These are phyloP conservation scores for Cytospora mali DNA, from an alignment of 2,329 filamentous ascomycete genomes.

Conservation along the genomic window DNA sequence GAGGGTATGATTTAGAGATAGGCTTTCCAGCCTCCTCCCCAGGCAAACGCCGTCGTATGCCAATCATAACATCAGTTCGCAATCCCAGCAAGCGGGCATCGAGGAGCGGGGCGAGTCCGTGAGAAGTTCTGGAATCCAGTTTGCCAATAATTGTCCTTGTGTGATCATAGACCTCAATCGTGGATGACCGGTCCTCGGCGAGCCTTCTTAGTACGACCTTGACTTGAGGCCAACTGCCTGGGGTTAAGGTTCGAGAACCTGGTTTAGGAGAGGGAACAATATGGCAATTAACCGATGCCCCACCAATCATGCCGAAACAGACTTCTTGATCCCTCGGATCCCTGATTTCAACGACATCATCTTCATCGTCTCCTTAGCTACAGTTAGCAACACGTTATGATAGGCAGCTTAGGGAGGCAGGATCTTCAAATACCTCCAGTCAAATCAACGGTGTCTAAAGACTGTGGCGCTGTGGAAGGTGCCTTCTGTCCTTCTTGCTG, in stretches of 20 bases:
- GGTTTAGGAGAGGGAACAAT: slow-evolving; percentile 71
- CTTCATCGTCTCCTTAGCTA: slow-evolving; percentile 52
- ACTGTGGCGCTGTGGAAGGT: slow-evolving; percentile 32
- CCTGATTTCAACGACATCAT: slow-evolving; percentile 59
- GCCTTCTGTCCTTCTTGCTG: slow-evolving; percentile 45
- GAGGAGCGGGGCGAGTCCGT: slow-evolving; percentile 71
- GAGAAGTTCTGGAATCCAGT: slow-evolving; percentile 69
- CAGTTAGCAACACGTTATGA: slow-evolving; percentile 28
- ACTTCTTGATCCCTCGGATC: slow-evolving; percentile 70
- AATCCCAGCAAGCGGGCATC: slow-evolving; percentile 66
- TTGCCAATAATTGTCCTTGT: slow-evolving; percentile 72
- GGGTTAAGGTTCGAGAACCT: slow-evolving; percentile 59
- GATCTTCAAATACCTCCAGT: slow-evolving; percentile 48
- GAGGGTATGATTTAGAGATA: slow-evolving; percentile 61
- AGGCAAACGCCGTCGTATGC: slow-evolving; percentile 62
- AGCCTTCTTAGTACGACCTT: slow-evolving; percentile 70
- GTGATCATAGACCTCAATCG: slow-evolving; percentile 75
- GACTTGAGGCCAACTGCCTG: slow-evolving; percentile 70
- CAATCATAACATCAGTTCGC: slow-evolving; percentile 72
- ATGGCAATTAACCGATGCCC: slow-evolving; percentile 66
- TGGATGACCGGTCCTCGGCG: slow-evolving; percentile 55
- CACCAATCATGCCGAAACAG: slow-evolving; percentile 78
- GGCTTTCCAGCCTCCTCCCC: slow-evolving; percentile 67
- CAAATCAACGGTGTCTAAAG: slow-evolving; percentile 54
- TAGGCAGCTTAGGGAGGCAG: neutral